A percentile compares a stretch with the other conserved stretches of the same genome.
phyloP scores from a whole-genome alignment of 768 basidiomycete genomes.

The Termitomyces sp. region DNA sequence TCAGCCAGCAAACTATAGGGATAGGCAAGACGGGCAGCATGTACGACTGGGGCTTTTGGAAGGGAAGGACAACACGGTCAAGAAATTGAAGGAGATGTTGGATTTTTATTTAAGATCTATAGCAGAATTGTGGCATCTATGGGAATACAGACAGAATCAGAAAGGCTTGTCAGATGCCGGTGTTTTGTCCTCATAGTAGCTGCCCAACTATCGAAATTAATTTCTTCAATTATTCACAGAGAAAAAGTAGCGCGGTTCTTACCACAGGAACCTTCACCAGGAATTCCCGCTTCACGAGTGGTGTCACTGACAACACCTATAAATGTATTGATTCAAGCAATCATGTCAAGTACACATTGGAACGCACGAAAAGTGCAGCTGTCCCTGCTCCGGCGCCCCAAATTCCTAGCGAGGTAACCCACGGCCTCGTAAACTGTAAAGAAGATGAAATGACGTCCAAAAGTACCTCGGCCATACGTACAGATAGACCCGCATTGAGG shows the following conservation, averaged over 20 bases:
- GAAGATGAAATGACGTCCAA: conserved; percentile 10
- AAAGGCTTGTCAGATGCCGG: conserved; percentile 84
- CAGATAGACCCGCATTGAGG: conserved; percentile 28
- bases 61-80: not conserved
- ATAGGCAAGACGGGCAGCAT: not conserved
- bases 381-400: conserved; percentile 73
- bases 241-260: conserved; percentile 21
- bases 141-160: conserved; percentile 29
- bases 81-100: not conserved
- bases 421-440: conserved; percentile 45
- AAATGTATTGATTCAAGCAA: not conserved
- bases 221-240: conserved; percentile 3
- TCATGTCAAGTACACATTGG: not conserved
- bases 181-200: conserved; percentile 73
- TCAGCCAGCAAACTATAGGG: conserved; percentile 8
- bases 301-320: conserved; percentile 77
- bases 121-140: conserved; percentile 5
- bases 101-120: conserved; percentile 1
- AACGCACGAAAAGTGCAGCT: conserved; percentile 60
- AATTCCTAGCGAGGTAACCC: conserved; percentile 54
- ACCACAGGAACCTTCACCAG: conserved; percentile 73
- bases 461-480: conserved; percentile 18
- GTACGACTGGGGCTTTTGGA: not conserved
- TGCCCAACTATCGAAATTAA: conserved; percentile 43
- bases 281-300: conserved; percentile 73